Evolutionary conservation across 2,329 filamentous ascomycete genomes (phyloP).

Genomic region (Trichoderma arundinaceum): DNA sequence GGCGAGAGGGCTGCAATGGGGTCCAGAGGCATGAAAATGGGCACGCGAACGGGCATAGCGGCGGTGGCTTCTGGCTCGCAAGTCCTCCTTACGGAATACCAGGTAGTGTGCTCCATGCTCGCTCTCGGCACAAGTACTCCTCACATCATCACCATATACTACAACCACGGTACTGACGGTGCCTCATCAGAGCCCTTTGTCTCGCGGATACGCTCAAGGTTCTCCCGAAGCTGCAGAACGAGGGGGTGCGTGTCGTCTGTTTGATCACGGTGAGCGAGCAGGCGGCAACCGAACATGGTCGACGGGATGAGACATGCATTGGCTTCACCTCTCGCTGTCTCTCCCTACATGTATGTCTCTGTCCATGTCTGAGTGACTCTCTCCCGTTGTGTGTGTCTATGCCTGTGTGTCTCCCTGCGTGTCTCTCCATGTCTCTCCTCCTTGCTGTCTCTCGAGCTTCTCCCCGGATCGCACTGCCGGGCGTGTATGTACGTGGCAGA

Average conservation of each 20-base stretch:
- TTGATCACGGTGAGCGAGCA: conserved; percentile 22
- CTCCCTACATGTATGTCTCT: conserved; percentile 5
- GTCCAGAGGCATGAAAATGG: background rate
- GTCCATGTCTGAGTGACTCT: background rate
- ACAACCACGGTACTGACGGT: too few relatives aligned
- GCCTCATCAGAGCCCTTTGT: background rate
- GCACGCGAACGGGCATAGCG: background rate
- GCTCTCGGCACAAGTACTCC: background rate
- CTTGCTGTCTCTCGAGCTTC: background rate
- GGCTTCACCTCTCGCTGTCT: background rate
- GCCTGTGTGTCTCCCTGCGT: background rate
- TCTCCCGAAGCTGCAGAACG: conserved; percentile 5
- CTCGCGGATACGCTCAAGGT: conserved; percentile 12
- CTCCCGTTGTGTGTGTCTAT: background rate
- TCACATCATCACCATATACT: background rate
- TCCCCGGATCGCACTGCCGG: conserved; percentile 21
- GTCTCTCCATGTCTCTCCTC: conserved; percentile 18
- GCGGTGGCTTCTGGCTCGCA: too few relatives aligned
- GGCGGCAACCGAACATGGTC: conserved; percentile 12
- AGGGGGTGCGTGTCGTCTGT: conserved; percentile 9
- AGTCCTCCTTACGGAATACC: too few relatives aligned
- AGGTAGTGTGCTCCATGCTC: too few relatives aligned
- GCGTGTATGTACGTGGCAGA: background rate
- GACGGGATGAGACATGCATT: background rate
- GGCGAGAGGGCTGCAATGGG: background rate